Evolutionary conservation across 148 eudicot species (phyloP), one percentile per base, ranked within the genome.

Genomic region (Nyssa sinensis): DNA sequence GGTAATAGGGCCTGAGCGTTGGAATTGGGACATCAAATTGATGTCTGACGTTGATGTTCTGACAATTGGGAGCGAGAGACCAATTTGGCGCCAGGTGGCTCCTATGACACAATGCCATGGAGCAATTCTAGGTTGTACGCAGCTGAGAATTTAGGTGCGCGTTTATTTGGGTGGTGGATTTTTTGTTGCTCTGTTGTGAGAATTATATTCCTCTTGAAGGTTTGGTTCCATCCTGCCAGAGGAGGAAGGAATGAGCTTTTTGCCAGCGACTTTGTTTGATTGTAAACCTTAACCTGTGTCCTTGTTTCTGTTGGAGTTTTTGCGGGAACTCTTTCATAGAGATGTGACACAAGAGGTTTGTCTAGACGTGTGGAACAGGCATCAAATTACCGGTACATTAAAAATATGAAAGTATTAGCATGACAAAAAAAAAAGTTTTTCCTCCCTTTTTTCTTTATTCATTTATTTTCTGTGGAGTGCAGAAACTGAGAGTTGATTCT

Each of bases 71-170:
- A 78, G 81, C 44, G 99, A 91, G 76, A 86, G 98, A 69, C 90
- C 93, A 0, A 81, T 57, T 39, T 96, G 98, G 98, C 97, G 82
- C 24, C 82, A 83, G 71, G 89, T 81, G 23, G 77, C 94, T 61
- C 94, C 97, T 10, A 93, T 96, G 99, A 89, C 93, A 12, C 74
- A 76, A 74, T 96, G 99, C 79, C 77, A 79, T 57, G 99, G 99
- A 64, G 87, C 97, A 14, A 81, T 96, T 66, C 85, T 88, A 58
- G 99, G 99, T 33, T 91, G 94, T 73, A 83, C 99, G 19, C 85
- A 73, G 64, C 77, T 94, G 88, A 94, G 84, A 81, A 87, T 94
- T 77, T 94, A 92, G 85, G 71, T 39, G 31, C 39, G 25, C n/a
- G n/a, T 66, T 70, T 37, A 25, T 39, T 34, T 70, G 41, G 58